Base-by-base conservation (phyloP, 495 filamentous ascomycete species). In the Hypoxylon subgilvum region DNA sequence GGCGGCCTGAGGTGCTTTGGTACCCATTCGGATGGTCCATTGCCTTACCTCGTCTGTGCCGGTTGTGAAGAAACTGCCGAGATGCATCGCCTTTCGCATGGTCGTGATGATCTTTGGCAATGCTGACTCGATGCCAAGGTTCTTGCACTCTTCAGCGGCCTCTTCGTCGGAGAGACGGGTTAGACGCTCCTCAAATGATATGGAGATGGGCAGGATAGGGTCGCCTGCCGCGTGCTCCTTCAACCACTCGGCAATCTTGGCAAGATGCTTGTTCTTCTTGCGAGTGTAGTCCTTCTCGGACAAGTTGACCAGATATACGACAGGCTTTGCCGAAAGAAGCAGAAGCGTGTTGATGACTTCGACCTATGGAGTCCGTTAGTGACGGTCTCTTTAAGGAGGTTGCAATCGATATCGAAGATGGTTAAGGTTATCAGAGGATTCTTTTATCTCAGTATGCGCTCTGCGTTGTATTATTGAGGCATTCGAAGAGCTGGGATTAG, bases 401-500 rank as follows among this genome's bases (percentile, higher is more conserved):
- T 57, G 58, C 42, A 60, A 62, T 57, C 69, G 66, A 59, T 36
- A 53, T 60, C 36, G 21, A 19, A 61, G 36, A 69, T 61, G 82
- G 81, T 73, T 52, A 73, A 69, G 76, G 77, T n/a, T 78, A 64
- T 77, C 80, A 83, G 80, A 80, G 64, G 57, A 69, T 61, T 69
- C 57, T 77, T 79, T 87, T 75, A 86, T 96, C 89, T 95, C 94
- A 97, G 74, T 65, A 84, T 80, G 83, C 78, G 76, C 85, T 86
- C 87, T 81, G 79, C 83, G 82, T 87, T 82, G 79, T 72, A 79
- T 78, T 72, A 64, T 71, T 80, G 82, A 86, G 87, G 79, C 84
- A 84, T 86, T 97, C 94, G 85, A 96, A 86, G 94, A 98, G 94
- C 94, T 98, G 94, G 94, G 94, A 89, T 96, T 92, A 89, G 81